Evolutionary conservation across 331 rosid genomes (phyloP).

Genomic region (Stylosanthes scabra): DNA sequence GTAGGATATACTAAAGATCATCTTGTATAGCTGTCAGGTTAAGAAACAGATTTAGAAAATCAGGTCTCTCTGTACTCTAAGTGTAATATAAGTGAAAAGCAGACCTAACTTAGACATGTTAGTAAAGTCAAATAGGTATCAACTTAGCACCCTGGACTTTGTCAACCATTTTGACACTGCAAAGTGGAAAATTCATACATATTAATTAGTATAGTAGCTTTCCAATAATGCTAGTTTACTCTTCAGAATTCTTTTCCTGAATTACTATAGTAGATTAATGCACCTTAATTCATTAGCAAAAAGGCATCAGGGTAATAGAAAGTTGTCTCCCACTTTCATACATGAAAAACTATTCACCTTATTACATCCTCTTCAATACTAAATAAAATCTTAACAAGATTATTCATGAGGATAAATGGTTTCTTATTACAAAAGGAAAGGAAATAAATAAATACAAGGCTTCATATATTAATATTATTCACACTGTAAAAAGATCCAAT

Average conservation of each 20-base stretch:
- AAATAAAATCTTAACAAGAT: too few relatives aligned
- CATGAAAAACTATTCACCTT: slow-evolving; percentile 16
- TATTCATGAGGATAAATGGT: too few relatives aligned
- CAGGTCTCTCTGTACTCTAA: slow-evolving; percentile 55
- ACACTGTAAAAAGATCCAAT: slow-evolving; percentile 40
- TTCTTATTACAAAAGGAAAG: neutral
- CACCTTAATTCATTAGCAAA: too few relatives aligned
- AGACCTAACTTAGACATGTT: slow-evolving; percentile 51
- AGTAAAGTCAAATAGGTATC: slow-evolving; percentile 42
- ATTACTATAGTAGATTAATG: neutral
- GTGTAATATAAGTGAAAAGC: slow-evolving; percentile 55
- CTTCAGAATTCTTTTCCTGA: slow-evolving; percentile 9
- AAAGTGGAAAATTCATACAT: slow-evolving; percentile 13
- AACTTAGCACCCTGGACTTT: slow-evolving; percentile 11
- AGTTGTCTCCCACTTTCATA: neutral
- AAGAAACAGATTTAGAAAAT: slow-evolving; percentile 62
- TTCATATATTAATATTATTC: slow-evolving; percentile 45
- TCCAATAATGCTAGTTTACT: neutral
- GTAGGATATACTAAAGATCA: slow-evolving; percentile 50
- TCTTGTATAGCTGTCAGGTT: slow-evolving; percentile 71
- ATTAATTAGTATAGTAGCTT: neutral
- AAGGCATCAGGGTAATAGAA: neutral
- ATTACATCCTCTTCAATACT: neutral
- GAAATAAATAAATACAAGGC: slow-evolving; percentile 4
- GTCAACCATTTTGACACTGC: slow-evolving; percentile 24